Base-by-base conservation (phyloP, 345 rosid genomes). In the Linum trigynum region DNA sequence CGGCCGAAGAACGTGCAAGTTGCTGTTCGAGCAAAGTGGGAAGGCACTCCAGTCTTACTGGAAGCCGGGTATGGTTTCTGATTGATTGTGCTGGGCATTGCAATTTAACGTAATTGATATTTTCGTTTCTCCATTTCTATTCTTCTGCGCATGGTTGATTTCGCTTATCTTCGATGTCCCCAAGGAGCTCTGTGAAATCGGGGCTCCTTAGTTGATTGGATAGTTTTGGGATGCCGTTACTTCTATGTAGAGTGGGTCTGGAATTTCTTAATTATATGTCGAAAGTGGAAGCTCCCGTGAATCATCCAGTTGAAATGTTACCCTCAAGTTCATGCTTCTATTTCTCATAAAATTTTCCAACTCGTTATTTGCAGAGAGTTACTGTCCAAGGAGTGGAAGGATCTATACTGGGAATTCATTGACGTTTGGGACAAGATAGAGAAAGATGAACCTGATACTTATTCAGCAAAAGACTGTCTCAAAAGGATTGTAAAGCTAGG, bases 1-100 rank as follows among this genome's bases (percentile, higher is more conserved):
- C 75, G 81, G 57, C 95, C 95, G 36, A 94, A 87, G 77, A 94
- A 88, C 74, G 95, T 94, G 57, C 86, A 94, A 81, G 92, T 84
- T 53, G 92, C 95, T 1, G 78, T 94, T 77, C 82, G 78, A 51
- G 96, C 95, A 23, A 94, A 88, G 76, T 90, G 95, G 97, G 83
- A 86, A 62, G 99, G 99, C 65, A 90, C 97, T 79, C 95, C 99
- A 9, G 71, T 94, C 76, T 88, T 94, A 70, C 77, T 94, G 57
- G 99, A 94, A 83, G 97, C 99, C 66, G 92, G 95, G 97, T 94
- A 71, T 66, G 78, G 65, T 40, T 8, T 17, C 40, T 55, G 39
- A 41, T 65, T 67, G 17, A 40, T 23, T 65, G 16, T 68, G 4
- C 11, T 41, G 14, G 16, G 38, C 38, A 32, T 37, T 57, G 9